Percentiles rank a stretch among this genome's conserved stretches.
phyloP scores from a whole-genome alignment of 2,329 filamentous ascomycete genomes.

The Annulohypoxylon truncatum region DNA sequence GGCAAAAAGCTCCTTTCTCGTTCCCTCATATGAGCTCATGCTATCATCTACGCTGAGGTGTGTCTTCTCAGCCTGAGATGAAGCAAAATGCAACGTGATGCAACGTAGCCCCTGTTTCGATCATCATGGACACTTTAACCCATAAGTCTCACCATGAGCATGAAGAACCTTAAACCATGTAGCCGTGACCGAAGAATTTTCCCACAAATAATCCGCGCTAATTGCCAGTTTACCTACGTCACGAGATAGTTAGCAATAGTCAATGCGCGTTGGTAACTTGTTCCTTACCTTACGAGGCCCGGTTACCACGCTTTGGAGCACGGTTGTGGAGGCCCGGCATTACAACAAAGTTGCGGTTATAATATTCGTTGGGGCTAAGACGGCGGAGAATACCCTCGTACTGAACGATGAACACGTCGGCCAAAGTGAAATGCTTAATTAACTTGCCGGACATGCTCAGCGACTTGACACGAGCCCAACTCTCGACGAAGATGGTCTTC shows the following conservation, averaged over 20 bases:
- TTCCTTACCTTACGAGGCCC: background rate
- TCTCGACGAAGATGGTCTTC: conserved; percentile 88
- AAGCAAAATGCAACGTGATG: background rate
- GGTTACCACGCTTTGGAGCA: background rate
- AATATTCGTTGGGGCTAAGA: background rate
- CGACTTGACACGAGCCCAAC: conserved; percentile 85
- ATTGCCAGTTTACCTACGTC: background rate
- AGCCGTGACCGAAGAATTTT: background rate
- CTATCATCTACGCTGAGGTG: background rate
- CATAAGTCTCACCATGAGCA: background rate
- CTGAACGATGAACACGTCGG: conserved; percentile 85
- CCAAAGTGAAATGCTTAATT: conserved; percentile 71
- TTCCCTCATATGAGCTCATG: background rate
- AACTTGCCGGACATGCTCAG: conserved; percentile 88
- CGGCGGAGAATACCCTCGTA: conserved; percentile 70
- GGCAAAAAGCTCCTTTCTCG: background rate
- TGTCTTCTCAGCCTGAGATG: background rate
- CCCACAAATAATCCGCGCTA: background rate
- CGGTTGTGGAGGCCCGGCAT: conserved; percentile 13
- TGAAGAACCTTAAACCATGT: background rate
- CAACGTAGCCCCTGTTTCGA: background rate
- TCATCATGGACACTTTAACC: background rate
- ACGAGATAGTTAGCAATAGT: background rate
- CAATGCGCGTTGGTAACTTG: background rate
- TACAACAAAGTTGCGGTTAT: conserved; percentile 25